Evolutionary conservation across 192 early-diverging fungal species (phyloP).

Genomic region (Entomortierella lignicola): DNA sequence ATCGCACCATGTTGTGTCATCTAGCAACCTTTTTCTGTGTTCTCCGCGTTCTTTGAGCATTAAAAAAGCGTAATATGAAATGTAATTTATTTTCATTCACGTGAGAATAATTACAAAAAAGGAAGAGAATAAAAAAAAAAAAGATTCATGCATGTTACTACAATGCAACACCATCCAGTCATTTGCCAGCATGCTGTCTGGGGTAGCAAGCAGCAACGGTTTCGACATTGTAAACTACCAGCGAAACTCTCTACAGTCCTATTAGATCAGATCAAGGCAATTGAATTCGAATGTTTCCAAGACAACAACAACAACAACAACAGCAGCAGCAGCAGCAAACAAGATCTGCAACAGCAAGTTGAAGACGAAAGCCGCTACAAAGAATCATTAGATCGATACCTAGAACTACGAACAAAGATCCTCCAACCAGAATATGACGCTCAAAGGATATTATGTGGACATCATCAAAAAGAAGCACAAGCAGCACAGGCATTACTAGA

Average conservation of each 20-base stretch:
- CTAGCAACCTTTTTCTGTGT: no score
- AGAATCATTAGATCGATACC: background rate
- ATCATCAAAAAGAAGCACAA: slow-evolving; percentile 36
- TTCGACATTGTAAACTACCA: slow-evolving; percentile 37
- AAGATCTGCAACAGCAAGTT: background rate
- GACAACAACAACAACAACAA: no score
- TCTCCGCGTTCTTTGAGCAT: no score
- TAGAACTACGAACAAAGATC: slow-evolving; percentile 9
- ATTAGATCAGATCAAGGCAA: slow-evolving; percentile 9
- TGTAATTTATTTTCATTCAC: no score
- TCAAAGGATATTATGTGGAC: slow-evolving; percentile 29
- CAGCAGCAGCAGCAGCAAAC: background rate
- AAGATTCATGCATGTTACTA: no score
- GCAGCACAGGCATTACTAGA: slow-evolving; percentile 16
- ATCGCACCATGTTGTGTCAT: no score
- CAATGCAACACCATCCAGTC: slow-evolving; percentile 25
- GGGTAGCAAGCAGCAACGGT: slow-evolving; percentile 49
- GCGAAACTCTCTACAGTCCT: slow-evolving; percentile 24
- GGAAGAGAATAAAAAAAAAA: no score
- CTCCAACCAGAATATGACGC: slow-evolving; percentile 24
- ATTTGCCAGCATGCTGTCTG: slow-evolving; percentile 49
- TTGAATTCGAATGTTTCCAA: slow-evolving; percentile 13
- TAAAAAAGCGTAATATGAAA: no score
- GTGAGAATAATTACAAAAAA: no score
- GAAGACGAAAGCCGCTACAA: slow-evolving; percentile 2